Percentiles rank a stretch among this genome's conserved stretches.
Evolutionary conservation across 495 filamentous ascomycete species (phyloP).

Genomic region (Cercophora sp.): DNA sequence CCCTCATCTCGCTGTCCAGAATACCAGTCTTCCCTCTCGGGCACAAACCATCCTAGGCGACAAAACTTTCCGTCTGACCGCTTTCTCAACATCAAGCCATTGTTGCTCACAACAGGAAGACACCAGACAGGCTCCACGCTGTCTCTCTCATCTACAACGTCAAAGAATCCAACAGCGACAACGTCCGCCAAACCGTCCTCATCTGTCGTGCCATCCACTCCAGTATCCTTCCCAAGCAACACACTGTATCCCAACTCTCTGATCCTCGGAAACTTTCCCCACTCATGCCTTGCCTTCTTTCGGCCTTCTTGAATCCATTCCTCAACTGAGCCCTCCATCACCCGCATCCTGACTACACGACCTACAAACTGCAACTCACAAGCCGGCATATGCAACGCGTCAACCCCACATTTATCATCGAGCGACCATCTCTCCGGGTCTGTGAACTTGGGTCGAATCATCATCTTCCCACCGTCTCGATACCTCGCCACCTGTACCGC

Average conservation of each 20-base stretch:
- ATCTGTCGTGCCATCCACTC: neutral
- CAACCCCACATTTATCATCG: neutral
- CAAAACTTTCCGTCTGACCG: neutral
- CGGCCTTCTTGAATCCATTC: neutral
- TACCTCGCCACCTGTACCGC: neutral
- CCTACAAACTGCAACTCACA: conserved; percentile 4
- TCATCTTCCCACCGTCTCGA: neutral
- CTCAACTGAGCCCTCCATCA: neutral
- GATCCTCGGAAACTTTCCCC: neutral
- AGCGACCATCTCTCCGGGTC: conserved; percentile 1
- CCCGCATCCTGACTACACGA: neutral
- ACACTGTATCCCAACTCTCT: no score
- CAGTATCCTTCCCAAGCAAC: neutral
- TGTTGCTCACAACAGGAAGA: neutral
- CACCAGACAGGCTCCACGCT: conserved; percentile 1
- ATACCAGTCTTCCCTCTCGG: neutral
- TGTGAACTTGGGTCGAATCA: neutral
- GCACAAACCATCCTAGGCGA: neutral
- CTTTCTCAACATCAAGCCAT: conserved; percentile 5
- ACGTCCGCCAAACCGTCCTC: neutral
- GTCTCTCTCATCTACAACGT: neutral
- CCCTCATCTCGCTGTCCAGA: neutral
- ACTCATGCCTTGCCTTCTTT: neutral
- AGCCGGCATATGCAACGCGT: conserved; percentile 2
- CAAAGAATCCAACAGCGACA: conserved; percentile 3